Evolutionary conservation across 2,329 filamentous ascomycete genomes (phyloP), one percentile per base, ranked within the genome.

Genomic region (Penicillium sp.): DNA sequence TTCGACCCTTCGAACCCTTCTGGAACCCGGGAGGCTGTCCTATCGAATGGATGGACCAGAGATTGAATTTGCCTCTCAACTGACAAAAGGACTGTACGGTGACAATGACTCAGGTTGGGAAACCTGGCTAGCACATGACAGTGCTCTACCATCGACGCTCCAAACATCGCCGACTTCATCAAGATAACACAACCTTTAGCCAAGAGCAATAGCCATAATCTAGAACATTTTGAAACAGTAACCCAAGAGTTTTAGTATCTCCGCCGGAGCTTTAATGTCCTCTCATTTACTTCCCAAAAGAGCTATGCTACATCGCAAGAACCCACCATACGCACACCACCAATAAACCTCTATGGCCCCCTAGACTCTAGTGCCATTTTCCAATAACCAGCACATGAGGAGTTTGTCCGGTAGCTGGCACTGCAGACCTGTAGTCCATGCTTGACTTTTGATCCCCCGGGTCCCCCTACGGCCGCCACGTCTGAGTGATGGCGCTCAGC

Each of bases 381-480:
- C 31, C 31, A 31, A 10, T 9, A 31, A 31, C 31, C 6, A 31
- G 7, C 31, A 31, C 31, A 31, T 31, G 31, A 10, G 31, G 6
- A 31, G 31, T 31, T 40, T 53, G 18, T n/a, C 35, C 39, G 14
- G 11, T 27, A 33, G 18, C 13, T 31, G 31, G 7, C 31, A 9
- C 31, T 31, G 31, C 31, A 31, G 31, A 7, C 27, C 27, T 37
- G 24, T 37, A 36, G 14, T 19, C 47, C 33, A 53, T 52, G 50
- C 59, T 62, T 56, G 58, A 41, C 37, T 60, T 54, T 27, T 37
- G 56, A 62, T 64, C 62, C 60, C 47, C 43, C 22, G 19, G 46
- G 4, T 53, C 9, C 43, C 14, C 16, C 50, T 35, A 39, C 16
- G 37, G 22, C 47, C 36, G 36, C 37, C 36, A 39, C 36, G 19